Conservation (phyloP, 768 basidiomycete genomes). For the Lactarius tabidus region DNA sequence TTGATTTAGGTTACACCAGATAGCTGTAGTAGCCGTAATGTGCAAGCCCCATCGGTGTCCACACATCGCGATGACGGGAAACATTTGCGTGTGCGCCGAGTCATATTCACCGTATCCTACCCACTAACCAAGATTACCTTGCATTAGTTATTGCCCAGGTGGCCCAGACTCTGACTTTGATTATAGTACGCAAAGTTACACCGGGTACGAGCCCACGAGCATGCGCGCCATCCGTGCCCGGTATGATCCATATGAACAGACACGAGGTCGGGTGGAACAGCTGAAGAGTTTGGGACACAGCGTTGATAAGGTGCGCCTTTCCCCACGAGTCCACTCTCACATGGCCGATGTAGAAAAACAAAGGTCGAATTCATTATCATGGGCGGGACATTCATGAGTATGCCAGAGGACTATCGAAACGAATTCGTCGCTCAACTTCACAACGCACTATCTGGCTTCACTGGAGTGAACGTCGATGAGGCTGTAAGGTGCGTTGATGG, state of each 20-base stretch:
- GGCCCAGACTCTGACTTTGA: conserved; percentile 99
- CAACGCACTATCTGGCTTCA: conserved; percentile 94
- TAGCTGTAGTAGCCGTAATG: conserved; percentile 99
- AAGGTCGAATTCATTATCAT: conserved; percentile 88
- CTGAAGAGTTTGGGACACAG: conserved; percentile 93
- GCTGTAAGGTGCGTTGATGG: conserved; percentile 65
- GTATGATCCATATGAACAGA: conserved; percentile 97
- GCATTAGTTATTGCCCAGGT: conserved; percentile 86
- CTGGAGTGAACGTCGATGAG: conserved; percentile 90
- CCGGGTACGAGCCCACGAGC: conserved; percentile 94
- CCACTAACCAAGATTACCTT: conserved; percentile 2
- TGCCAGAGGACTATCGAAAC: conserved; percentile 93
- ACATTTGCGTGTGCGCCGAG: conserved; percentile 87
- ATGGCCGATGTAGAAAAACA: not conserved
- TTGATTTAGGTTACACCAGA: conserved; percentile 42
- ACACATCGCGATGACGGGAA: conserved; percentile 99
- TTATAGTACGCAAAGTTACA: conserved; percentile 96
- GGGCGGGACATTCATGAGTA: conserved; percentile 99
- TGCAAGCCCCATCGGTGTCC: conserved; percentile 99
- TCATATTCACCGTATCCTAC: not conserved
- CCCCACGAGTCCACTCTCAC: not conserved
- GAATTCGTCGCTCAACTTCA: conserved; percentile 95
- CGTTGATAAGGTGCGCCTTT: conserved; percentile 78
- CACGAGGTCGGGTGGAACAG: conserved; percentile 91
- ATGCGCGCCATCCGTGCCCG: conserved; percentile 98